Conservation (phyloP, 192 early-diverging fungal species). For the Dispira simplex region DNA sequence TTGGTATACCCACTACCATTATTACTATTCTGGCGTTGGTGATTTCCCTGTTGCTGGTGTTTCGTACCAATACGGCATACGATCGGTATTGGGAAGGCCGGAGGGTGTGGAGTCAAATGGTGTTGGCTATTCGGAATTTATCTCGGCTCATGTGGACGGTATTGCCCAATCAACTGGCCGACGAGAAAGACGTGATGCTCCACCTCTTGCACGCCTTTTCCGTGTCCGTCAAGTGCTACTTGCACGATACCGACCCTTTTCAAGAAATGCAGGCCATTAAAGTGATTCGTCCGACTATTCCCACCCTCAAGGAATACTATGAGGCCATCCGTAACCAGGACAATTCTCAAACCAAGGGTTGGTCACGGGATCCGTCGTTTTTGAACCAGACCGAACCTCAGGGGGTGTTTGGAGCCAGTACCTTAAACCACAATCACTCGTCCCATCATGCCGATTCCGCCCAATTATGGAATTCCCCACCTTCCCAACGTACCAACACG, state of each 20-base stretch:
- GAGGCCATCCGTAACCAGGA: neutral
- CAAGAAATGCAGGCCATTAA: neutral
- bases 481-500: neutral
- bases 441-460: neutral
- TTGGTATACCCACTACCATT: slow-evolving; percentile 20
- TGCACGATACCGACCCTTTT: slow-evolving; percentile 32
- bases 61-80: slow-evolving; percentile 43
- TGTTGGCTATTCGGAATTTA: slow-evolving; percentile 53
- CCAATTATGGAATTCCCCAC: neutral
- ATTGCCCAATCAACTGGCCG: slow-evolving; percentile 27
- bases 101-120: slow-evolving; percentile 58
- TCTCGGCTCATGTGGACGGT: slow-evolving; percentile 64
- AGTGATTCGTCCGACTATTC: slow-evolving; percentile 7
- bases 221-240: slow-evolving; percentile 66
- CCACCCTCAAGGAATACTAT: slow-evolving; percentile 3
- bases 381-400: neutral
- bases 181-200: slow-evolving; percentile 58
- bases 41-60: slow-evolving; percentile 34
- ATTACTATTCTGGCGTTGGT: slow-evolving; percentile 32
- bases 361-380: neutral
- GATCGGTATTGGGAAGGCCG: slow-evolving; percentile 83
- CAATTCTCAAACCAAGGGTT: neutral
- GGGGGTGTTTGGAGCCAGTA: neutral
- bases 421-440: neutral
- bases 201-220: slow-evolving; percentile 67